Evolutionary conservation across 106 monocot genomes (phyloP).

Genomic region (Iris macrosiphon): DNA sequence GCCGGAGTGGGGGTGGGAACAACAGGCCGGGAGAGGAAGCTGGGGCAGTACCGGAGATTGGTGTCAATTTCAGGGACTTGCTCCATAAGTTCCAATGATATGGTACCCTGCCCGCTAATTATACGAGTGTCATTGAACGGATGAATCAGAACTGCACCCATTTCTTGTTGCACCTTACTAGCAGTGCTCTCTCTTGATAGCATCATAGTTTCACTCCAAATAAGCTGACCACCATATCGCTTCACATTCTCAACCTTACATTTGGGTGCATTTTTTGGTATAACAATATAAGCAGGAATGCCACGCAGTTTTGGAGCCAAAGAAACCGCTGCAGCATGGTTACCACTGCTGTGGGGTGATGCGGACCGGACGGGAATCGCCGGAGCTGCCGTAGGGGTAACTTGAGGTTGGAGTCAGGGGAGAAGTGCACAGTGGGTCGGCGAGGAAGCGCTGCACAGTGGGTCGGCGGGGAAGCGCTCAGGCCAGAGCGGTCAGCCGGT

Average conservation of each 20-base stretch:
- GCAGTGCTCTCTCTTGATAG: slow-evolving; percentile 70
- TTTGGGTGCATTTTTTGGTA: slow-evolving; percentile 86
- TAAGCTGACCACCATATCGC: slow-evolving; percentile 82
- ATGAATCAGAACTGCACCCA: slow-evolving; percentile 85
- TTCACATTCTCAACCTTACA: slow-evolving; percentile 95
- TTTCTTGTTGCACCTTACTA: slow-evolving; percentile 61
- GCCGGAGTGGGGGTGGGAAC: no score
- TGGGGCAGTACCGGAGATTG: no score
- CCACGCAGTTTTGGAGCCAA: slow-evolving; percentile 88
- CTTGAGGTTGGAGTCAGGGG: no score
- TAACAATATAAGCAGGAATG: slow-evolving; percentile 85
- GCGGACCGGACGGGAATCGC: no score
- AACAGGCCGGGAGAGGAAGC: no score
- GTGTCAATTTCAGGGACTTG: slow-evolving; percentile 70
- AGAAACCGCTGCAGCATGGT: slow-evolving; percentile 92
- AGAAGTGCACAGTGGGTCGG: no score
- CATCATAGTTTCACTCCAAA: slow-evolving; percentile 70
- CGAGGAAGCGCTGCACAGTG: no score
- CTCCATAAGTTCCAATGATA: slow-evolving; percentile 76
- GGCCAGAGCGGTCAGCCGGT: no score
- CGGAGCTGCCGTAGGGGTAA: no score
- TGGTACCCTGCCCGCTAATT: slow-evolving; percentile 94
- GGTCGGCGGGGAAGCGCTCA: no score
- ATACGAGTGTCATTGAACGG: slow-evolving; percentile 79
- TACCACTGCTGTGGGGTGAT: no score